These are phyloP conservation scores for Plasmopara viticola DNA, from an alignment of 352 stramenopile species.

Conservation along the genomic window DNA sequence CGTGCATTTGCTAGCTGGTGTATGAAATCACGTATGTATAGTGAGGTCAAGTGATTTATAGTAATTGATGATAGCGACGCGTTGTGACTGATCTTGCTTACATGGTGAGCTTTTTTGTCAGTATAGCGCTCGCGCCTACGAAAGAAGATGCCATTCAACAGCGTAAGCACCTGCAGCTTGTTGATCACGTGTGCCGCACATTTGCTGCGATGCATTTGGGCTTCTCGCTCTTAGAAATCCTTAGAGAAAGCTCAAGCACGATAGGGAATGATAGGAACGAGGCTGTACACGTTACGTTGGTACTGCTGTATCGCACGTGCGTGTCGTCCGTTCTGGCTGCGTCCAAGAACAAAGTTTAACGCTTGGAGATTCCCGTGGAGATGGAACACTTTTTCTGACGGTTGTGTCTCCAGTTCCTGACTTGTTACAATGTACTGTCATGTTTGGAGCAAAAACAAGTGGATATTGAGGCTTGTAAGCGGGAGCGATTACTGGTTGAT, in stretches of 20 bases:
- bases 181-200: constrained; percentile 57
- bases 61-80: constrained; percentile 60
- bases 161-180: constrained; percentile 47
- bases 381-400: constrained; percentile 36
- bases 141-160: constrained; percentile 11
- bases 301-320: constrained; percentile 55
- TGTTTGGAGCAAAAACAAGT: neutral
- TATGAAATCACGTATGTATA: constrained; percentile 53
- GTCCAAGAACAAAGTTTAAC: constrained; percentile 3
- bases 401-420: constrained; percentile 21
- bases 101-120: constrained; percentile 79
- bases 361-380: constrained; percentile 36
- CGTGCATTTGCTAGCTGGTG: constrained; percentile 70
- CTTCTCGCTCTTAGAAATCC: constrained; percentile 55
- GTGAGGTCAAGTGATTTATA: constrained; percentile 75
- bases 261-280: constrained; percentile 30
- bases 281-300: constrained; percentile 44
- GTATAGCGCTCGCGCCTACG: constrained; percentile 43
- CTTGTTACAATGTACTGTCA: constrained; percentile 8
- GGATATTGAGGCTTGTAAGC: constrained; percentile 19
- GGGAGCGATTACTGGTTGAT: constrained; percentile 21
- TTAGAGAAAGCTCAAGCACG: constrained; percentile 40
- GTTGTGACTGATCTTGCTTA: constrained; percentile 59
- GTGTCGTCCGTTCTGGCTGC: constrained; percentile 29
- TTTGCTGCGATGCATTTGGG: constrained; percentile 63